These are phyloP conservation scores for Candida boidinii DNA, from an alignment of 805 yeast genomes.

Conservation along the genomic window DNA sequence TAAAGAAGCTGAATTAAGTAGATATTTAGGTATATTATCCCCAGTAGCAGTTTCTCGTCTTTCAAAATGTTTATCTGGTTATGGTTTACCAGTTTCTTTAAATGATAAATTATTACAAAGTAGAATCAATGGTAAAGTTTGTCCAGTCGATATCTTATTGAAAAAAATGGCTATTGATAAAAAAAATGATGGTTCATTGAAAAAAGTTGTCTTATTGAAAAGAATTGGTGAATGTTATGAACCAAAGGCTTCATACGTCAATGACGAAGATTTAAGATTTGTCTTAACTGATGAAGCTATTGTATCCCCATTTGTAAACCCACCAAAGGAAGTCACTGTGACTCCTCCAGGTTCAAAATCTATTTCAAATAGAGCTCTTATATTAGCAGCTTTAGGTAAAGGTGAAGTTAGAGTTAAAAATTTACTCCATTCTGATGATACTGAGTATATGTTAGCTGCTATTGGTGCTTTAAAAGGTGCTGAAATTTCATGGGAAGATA, in stretches of 20 bases:
- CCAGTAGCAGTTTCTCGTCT: slow-evolving; percentile 93
- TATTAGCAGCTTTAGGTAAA: slow-evolving; percentile 83
- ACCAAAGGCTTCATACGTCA: slow-evolving; percentile 75
- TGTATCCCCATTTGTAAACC: slow-evolving; percentile 48
- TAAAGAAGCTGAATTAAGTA: slow-evolving; percentile 89
- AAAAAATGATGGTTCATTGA: slow-evolving; percentile 89
- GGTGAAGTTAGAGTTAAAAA: slow-evolving; percentile 82
- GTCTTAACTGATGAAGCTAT: slow-evolving; percentile 74
- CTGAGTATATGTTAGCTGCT: slow-evolving; percentile 90
- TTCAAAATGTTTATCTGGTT: slow-evolving; percentile 72
- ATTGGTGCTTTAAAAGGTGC: slow-evolving; percentile 77
- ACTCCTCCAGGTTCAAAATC: slow-evolving; percentile 97
- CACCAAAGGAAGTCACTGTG: slow-evolving; percentile 35
- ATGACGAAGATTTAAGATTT: slow-evolving; percentile 72
- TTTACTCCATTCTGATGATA: slow-evolving; percentile 91
- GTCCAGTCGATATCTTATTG: slow-evolving; percentile 70
- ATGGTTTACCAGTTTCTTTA: slow-evolving; percentile 75
- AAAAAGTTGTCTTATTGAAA: slow-evolving; percentile 77
- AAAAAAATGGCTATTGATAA: slow-evolving; percentile 92
- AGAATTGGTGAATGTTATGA: slow-evolving; percentile 87
- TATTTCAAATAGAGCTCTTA: slow-evolving; percentile 88
- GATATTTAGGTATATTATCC: slow-evolving; percentile 80
- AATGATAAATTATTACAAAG: slow-evolving; percentile 65
- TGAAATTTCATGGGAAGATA: slow-evolving; percentile 69
- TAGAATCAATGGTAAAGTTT: slow-evolving; percentile 57